A percentile compares a stretch with the other conserved stretches of the same genome.
These are phyloP conservation scores for Hirschfeldia incana DNA, from an alignment of 345 rosid species.

Conservation along the genomic window DNA sequence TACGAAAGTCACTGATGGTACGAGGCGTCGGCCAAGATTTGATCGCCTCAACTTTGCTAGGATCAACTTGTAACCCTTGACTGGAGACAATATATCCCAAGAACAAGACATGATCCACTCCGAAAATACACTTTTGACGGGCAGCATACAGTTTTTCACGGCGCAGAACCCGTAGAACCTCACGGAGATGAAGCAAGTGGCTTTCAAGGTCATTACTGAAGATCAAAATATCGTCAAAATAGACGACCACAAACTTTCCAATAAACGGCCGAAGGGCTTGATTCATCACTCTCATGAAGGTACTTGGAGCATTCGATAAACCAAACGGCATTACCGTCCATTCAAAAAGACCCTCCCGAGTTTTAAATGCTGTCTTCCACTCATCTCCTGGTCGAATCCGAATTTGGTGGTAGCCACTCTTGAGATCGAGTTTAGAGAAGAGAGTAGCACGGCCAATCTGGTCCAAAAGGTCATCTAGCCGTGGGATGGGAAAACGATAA, in stretches of 20 bases:
- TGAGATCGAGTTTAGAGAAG: neutral
- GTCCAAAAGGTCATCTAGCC: neutral
- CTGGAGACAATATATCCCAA: too few relatives aligned
- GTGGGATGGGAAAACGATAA: neutral
- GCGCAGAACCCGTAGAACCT: neutral
- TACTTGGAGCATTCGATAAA: neutral
- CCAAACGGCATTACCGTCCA: neutral
- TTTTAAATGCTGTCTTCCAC: neutral
- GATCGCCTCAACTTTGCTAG: neutral
- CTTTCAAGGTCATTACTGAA: neutral
- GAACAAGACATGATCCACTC: too few relatives aligned
- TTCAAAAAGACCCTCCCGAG: neutral
- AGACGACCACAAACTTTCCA: neutral
- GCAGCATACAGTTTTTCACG: neutral
- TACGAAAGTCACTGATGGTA: too few relatives aligned
- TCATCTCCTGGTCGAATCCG: neutral
- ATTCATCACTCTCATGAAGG: neutral
- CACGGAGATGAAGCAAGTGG: neutral
- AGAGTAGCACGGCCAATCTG: neutral
- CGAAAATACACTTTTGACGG: too few relatives aligned
- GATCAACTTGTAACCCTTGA: neutral
- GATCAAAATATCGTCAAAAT: neutral
- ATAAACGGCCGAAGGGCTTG: neutral
- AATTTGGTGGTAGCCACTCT: neutral
- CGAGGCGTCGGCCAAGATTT: too few relatives aligned